Base-by-base conservation (phyloP, 106 monocot genomes). In the Dioscorea dumetorum region DNA sequence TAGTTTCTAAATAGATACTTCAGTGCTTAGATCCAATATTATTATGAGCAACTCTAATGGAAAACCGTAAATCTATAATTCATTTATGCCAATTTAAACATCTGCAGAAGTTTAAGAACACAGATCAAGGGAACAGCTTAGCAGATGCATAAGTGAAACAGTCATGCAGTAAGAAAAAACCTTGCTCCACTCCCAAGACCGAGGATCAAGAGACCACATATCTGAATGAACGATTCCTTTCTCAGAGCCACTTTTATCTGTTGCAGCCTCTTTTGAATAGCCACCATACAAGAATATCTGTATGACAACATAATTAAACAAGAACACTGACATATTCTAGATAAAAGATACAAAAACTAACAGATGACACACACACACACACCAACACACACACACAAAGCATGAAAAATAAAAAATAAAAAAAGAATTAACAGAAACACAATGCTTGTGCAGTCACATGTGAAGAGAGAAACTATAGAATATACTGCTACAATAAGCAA, bases 221-320 rank as follows among this genome's bases (percentile, higher is more conserved):
- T 97, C 91, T 50, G 91, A 89, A 86, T 97, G 87, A 80, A 92
- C 91, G 70, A 87, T 76, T 63, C 95, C 91, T 80, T 97, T 97
- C 75, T 97, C 95, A 48, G 88, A 88, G 63, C 73, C 61, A 81
- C 67, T 84, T 77, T 97, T 92, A 74, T 87, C 88, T 68, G 91
- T 68, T 48, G 60, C 32, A 73, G 88, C 67, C 75, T 91, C 91
- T 77, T 95, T 95, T 22, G 81, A 88, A 79, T 91, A 92, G 20
- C 91, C 95, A 66, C 91, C 95, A 85, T 91, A 97, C 50, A 97
- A 73, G 75, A 79, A 97, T 76, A 97, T 79, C 95, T 97, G 75
- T 35, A 77, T 8, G 77, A 24, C 13, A 10, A 76, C 62, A 28
- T 41, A 16, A 5, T 54, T 54, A 16, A 54, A 2, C 15, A 16